These are phyloP conservation scores for Coemansia sp. DNA, from an alignment of 192 early-diverging fungal genomes.

Conservation along the genomic window DNA sequence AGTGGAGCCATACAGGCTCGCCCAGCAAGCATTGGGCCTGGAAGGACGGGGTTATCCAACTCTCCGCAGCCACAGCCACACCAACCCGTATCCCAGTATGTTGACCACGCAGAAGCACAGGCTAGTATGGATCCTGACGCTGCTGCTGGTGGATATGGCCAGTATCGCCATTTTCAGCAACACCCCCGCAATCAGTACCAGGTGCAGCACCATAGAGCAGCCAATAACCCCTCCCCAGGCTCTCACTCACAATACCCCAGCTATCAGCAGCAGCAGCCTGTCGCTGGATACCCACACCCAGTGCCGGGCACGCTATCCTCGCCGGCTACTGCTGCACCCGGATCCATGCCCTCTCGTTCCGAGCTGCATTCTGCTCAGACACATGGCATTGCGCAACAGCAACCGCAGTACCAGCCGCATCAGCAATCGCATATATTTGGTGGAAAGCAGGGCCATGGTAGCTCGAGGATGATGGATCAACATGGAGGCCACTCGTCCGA, in stretches of 20 bases:
- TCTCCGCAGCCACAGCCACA: constrained; percentile 26
- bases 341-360: neutral
- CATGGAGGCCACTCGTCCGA: neutral
- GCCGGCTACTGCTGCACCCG: neutral
- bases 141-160: neutral
- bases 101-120: constrained; percentile 10
- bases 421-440: neutral
- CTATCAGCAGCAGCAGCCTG: constrained; percentile 6
- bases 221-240: constrained; percentile 7
- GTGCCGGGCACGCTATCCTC: constrained; percentile 9
- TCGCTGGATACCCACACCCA: constrained; percentile 9
- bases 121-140: constrained; percentile 7
- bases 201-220: constrained; percentile 11
- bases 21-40: neutral
- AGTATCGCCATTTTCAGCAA: constrained; percentile 2
- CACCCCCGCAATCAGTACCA: constrained; percentile 14
- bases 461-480: neutral
- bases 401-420: neutral
- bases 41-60: constrained; percentile 20
- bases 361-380: neutral
- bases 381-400: neutral
- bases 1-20: constrained; percentile 11
- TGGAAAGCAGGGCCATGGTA: neutral
- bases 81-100: constrained; percentile 6
- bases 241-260: constrained; percentile 4